These are phyloP conservation scores for Fraxinus greggii DNA, from an alignment of 305 asterid species.

Conservation along the genomic window DNA sequence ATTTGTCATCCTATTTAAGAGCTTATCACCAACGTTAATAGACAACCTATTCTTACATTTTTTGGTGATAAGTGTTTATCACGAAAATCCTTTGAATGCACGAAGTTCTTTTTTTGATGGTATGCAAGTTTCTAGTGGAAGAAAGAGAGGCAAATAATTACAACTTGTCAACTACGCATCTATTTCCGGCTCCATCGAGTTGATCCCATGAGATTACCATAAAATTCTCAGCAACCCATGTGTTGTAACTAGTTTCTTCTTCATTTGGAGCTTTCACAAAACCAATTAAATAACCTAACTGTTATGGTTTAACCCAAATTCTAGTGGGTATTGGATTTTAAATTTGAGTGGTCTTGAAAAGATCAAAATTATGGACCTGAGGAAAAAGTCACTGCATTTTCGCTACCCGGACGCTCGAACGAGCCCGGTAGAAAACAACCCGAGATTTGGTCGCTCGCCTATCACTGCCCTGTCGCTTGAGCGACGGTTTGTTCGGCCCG, in stretches of 20 bases:
- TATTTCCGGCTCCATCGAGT: background rate
- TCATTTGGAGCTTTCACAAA: background rate
- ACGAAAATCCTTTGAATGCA: background rate
- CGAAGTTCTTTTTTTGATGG: background rate
- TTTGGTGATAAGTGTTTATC: background rate
- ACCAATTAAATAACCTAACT: background rate
- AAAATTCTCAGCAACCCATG: background rate
- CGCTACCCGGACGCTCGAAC: no score
- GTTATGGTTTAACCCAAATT: no score
- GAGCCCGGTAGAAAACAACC: no score
- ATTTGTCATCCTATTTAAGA: constrained; percentile 5
- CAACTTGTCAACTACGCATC: no score
- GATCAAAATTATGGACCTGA: no score
- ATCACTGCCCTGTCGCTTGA: no score
- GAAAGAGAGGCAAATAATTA: background rate
- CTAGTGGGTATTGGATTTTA: no score
- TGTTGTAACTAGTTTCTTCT: background rate
- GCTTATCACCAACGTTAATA: constrained; percentile 10
- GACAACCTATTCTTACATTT: background rate
- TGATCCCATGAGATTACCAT: background rate
- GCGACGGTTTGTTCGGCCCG: no score
- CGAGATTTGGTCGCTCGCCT: no score
- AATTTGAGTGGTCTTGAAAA: no score
- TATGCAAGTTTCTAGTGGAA: background rate
- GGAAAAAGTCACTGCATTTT: no score